Evolutionary conservation across 345 rosid species (phyloP), one percentile per base, ranked within the genome.

Genomic region (Eutrema heterophyllum): DNA sequence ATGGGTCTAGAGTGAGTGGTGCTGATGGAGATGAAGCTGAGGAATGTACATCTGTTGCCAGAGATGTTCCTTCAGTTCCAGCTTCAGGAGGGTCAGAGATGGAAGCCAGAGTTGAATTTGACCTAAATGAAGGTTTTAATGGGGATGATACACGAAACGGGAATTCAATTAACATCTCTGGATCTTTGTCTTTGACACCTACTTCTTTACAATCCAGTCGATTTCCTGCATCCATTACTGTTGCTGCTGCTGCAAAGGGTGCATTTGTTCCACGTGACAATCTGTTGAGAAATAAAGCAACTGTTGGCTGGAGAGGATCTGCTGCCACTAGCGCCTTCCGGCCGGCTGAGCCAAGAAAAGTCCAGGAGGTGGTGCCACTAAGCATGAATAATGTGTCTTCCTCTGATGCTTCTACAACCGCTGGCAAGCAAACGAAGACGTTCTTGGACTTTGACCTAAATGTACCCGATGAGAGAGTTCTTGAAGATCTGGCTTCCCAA

Each of bases 311-410:
- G 99, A 95, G 89, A 82, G 99, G 99, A 65, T 92, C 99, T 26
- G 99, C 99, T 2, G 99, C 99, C 52, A 95, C 99, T 14, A 95
- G 99, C 76, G 99, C 99, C 16, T 95, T 95, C 79, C 81, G 99
- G 10, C 99, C 99, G 16, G 93, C 99, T 44, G 99, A 90, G 79
- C 97, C 98, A 30, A 81, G 99, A 73, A 92, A 84, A 75, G 36
- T 50, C 26, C 41, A 79, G 61, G 97, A 91, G 73, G 81, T 79
- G 72, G 78, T 78, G 76, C 73, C 84, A 27, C 39, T 77, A 15
- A 67, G 80, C 55, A 54, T 80, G 11, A 67, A 65, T 18, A 67
- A 57, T 55, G 29, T 44, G 15, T 73, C 79, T 73, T 27, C 64
- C 10, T 60, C 80, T 67, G 89, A 83, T 76, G 82, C 77, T 58